Conservation (phyloP, 148 eudicot species). For the Persicaria maculosa region DNA sequence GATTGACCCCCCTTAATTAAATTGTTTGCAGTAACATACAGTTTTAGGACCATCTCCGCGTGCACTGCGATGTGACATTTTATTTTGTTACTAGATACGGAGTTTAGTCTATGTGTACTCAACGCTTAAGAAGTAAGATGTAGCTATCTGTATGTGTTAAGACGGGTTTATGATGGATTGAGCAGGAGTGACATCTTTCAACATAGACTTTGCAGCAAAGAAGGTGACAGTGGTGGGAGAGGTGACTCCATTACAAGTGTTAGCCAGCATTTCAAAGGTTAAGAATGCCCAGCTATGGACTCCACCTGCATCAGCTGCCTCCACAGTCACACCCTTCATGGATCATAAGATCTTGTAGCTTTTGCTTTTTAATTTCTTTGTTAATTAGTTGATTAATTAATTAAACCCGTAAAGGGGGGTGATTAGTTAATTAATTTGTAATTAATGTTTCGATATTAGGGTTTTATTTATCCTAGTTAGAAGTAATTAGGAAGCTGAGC, state of each 20-base stretch:
- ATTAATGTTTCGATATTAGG: too few relatives aligned
- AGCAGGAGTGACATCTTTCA: conserved; percentile 73
- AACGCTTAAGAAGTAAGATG: too few relatives aligned
- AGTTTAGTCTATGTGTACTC: too few relatives aligned
- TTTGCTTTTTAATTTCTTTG: background rate
- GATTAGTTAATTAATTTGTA: background rate
- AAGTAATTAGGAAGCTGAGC: background rate
- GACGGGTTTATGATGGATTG: too few relatives aligned
- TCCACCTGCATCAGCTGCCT: conserved; percentile 14
- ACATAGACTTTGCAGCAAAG: conserved; percentile 75
- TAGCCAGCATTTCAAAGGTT: conserved; percentile 76
- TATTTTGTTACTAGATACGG: too few relatives aligned
- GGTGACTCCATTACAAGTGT: conserved; percentile 59
- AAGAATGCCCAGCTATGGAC: conserved; percentile 72
- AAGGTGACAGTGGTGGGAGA: conserved; percentile 80
- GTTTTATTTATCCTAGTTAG: background rate
- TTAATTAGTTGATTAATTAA: too few relatives aligned
- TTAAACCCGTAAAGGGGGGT: background rate
- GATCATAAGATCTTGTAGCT: background rate
- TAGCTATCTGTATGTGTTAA: background rate
- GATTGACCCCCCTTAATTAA: too few relatives aligned
- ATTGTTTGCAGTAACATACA: too few relatives aligned
- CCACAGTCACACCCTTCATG: background rate
- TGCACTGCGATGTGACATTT: too few relatives aligned
- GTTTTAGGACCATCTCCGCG: too few relatives aligned